These are phyloP conservation scores for Rhynchosporium secalis DNA, from an alignment of 2,329 filamentous ascomycete genomes.

Conservation along the genomic window DNA sequence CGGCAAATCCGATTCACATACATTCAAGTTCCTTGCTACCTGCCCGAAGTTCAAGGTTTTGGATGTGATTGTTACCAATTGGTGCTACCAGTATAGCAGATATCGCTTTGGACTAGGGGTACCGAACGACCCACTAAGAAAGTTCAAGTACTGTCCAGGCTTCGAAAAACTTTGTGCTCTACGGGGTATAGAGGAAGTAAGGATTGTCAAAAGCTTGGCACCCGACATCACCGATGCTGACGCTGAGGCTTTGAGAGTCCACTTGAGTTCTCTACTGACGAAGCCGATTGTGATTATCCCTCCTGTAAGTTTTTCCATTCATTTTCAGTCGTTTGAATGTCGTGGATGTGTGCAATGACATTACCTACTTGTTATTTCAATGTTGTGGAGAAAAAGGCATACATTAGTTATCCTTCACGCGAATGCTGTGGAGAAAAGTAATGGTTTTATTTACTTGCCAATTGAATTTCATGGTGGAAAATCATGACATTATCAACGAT, in stretches of 20 bases:
- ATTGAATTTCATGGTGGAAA: too few relatives aligned
- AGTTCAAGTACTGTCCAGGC: slow-evolving; percentile 23
- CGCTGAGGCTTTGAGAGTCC: slow-evolving; percentile 14
- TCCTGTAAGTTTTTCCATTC: neutral
- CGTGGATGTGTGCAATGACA: too few relatives aligned
- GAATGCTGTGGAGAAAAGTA: too few relatives aligned
- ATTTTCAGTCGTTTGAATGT: too few relatives aligned
- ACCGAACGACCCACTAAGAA: slow-evolving; percentile 6
- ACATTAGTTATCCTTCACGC: too few relatives aligned
- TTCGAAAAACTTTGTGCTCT: slow-evolving; percentile 26
- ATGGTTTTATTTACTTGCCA: too few relatives aligned
- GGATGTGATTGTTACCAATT: slow-evolving; percentile 4
- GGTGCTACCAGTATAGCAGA: too few relatives aligned
- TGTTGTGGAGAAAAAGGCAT: too few relatives aligned
- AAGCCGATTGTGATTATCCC: neutral
- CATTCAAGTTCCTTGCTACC: slow-evolving; percentile 6
- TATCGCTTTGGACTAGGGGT: too few relatives aligned
- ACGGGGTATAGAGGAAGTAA: slow-evolving; percentile 27
- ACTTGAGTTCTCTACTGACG: slow-evolving; percentile 11
- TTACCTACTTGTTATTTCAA: too few relatives aligned
- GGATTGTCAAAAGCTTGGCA: neutral
- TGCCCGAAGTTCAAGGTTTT: slow-evolving; percentile 19
- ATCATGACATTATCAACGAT: neutral
- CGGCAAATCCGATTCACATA: slow-evolving; percentile 9
- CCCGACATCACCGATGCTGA: slow-evolving; percentile 5